phyloP scores from a whole-genome alignment of 228 moss, liverwort and hornwort species.

The Sphagnum fallax region DNA sequence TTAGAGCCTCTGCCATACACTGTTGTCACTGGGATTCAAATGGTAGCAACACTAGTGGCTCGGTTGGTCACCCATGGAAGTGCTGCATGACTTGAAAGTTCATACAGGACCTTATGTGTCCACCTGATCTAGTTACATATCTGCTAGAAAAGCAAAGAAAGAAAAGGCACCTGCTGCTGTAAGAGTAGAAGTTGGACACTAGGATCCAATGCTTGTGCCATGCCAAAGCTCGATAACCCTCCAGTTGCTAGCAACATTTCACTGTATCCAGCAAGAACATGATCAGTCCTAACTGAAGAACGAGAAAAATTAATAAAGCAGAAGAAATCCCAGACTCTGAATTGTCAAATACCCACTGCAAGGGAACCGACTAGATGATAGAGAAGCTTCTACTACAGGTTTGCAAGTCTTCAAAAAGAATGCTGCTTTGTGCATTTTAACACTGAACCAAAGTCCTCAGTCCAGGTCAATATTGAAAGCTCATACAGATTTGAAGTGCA shows the following conservation, averaged over 20 bases:
- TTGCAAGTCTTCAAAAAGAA: too few species aligned
- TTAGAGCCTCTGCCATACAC: too few species aligned
- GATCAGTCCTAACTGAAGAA: neutral
- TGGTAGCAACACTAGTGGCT: too few species aligned
- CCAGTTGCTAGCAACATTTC: slow-evolving; percentile 62
- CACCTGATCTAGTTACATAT: neutral
- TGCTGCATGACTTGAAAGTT: too few species aligned
- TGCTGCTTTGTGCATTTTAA: too few species aligned
- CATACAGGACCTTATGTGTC: neutral
- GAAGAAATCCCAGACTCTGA: neutral
- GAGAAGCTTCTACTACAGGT: too few species aligned
- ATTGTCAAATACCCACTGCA: neutral
- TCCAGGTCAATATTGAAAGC: neutral
- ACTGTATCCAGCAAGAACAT: slow-evolving; percentile 15
- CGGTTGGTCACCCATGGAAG: too few species aligned
- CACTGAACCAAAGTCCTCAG: too few species aligned
- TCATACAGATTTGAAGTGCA: neutral
- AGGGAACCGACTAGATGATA: neutral
- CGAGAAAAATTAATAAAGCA: too few species aligned
- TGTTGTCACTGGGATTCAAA: too few species aligned
- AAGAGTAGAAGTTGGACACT: slow-evolving; percentile 58
- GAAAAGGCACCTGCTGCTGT: slow-evolving; percentile 50
- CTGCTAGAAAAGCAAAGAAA: neutral
- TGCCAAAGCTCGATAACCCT: slow-evolving; percentile 51
- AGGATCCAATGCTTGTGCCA: slow-evolving; percentile 66